Conservation (phyloP, 768 basidiomycete genomes). For the Chalciporus piperatus region DNA sequence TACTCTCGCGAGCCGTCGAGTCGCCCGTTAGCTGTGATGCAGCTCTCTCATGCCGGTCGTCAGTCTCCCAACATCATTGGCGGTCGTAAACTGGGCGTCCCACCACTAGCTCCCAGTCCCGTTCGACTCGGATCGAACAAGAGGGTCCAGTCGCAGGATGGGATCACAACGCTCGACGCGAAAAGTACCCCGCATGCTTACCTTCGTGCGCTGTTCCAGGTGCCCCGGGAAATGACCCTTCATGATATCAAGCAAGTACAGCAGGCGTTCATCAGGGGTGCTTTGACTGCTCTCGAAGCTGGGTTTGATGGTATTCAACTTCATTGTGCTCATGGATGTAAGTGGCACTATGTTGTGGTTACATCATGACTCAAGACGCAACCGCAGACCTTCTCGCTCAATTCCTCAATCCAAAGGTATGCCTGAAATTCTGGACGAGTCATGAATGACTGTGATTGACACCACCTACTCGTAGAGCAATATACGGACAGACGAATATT, state of each 20-base stretch:
- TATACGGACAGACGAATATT: conserved; percentile 59
- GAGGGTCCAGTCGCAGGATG: conserved; percentile 5
- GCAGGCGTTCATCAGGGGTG: conserved; percentile 63
- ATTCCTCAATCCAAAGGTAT: conserved; percentile 73
- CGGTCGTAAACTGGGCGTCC: conserved; percentile 56
- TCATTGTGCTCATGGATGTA: conserved; percentile 85
- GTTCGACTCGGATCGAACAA: conserved; percentile 43
- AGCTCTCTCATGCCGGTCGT: conserved; percentile 79
- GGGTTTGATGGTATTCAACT: conserved; percentile 88
- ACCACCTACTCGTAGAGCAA: conserved; percentile 39
- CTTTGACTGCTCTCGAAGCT: conserved; percentile 55
- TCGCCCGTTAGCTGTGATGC: conserved; percentile 61
- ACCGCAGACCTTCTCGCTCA: conserved; percentile 70
- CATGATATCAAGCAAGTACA: conserved; percentile 62
- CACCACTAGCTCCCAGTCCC: conserved; percentile 72
- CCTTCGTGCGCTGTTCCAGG: conserved; percentile 55
- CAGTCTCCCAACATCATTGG: conserved; percentile 76
- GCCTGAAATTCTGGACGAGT: background rate
- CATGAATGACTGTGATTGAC: conserved; percentile 14
- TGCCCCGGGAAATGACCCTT: conserved; percentile 55
- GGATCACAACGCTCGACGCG: conserved; percentile 1
- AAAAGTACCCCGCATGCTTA: conserved; percentile 19
- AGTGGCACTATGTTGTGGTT: conserved; percentile 29
- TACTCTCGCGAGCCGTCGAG: conserved; percentile 6
- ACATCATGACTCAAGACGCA: background rate